Conservation (phyloP, 352 stramenopile genomes). For the Globisporangium takayamanum region DNA sequence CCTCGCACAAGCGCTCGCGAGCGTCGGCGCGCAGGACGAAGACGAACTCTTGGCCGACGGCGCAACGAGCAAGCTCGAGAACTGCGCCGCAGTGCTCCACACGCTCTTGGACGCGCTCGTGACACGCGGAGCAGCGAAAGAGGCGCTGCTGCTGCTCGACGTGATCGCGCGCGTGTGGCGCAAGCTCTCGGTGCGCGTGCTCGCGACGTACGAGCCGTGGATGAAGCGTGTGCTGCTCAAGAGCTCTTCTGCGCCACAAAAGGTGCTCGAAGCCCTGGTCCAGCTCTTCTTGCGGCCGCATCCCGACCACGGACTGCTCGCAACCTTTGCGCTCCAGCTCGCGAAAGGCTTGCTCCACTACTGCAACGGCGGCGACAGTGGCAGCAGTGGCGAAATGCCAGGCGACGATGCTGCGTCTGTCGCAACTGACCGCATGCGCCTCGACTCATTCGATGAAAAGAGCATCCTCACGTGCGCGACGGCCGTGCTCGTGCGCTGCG, state of each 20-base stretch:
- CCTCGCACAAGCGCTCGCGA: constrained; percentile 13
- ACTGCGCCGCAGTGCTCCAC: constrained; percentile 18
- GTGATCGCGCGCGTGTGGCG: constrained; percentile 16
- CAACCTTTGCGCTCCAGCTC: constrained; percentile 21
- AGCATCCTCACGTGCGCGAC: constrained; percentile 25
- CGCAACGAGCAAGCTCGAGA: constrained; percentile 16
- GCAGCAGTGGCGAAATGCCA: constrained; percentile 4
- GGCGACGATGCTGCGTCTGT: constrained; percentile 4
- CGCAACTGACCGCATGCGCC: constrained; percentile 13
- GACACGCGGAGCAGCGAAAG: constrained; percentile 10
- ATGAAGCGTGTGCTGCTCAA: constrained; percentile 21
- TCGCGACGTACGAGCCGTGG: constrained; percentile 20
- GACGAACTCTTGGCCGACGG: constrained; percentile 15
- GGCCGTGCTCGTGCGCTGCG: constrained; percentile 24
- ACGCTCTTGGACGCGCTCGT: constrained; percentile 19
- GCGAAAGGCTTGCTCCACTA: constrained; percentile 27
- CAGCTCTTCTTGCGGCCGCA: constrained; percentile 29
- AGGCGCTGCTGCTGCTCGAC: constrained; percentile 12
- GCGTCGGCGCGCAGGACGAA: constrained; percentile 10
- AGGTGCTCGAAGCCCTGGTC: constrained; percentile 26
- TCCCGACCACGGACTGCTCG: constrained; percentile 11
- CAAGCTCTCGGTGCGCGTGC: constrained; percentile 12
- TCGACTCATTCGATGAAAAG: constrained; percentile 25
- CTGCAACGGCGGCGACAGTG: constrained; percentile 23
- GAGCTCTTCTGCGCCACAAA: constrained; percentile 14